Evolutionary conservation across 2,329 filamentous ascomycete genomes (phyloP), one percentile per base, ranked within the genome.

Genomic region (Cordyceps farinosa): DNA sequence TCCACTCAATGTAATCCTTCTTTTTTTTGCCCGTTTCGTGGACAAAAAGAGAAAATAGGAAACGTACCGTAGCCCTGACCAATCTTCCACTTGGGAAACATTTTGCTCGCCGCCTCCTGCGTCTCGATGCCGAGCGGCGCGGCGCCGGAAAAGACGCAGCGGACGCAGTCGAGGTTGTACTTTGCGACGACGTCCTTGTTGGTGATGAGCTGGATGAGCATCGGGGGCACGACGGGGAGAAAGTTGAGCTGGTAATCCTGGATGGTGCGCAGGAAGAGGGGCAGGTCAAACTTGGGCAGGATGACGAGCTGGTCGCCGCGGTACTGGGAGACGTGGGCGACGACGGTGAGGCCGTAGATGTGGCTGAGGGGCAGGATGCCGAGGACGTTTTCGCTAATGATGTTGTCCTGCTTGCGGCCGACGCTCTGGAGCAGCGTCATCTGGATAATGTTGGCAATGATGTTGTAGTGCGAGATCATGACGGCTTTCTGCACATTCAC

Each of bases 321-420:
- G 71, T 87, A 94, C 2, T 86, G 78, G 32, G 82, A 82, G 1
- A 80, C 76, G 72, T 91, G 87, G 48, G 85, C 86, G 64, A 92
- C 85, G 17, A 92, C 85, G 5, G 92, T 85, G 42, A 95, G 78
- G 4, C 86, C 86, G 73, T 94, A 96, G 66, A 95, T 95, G 70
- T 96, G 91, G 67, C 89, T 92, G 70, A 92, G 86, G 0, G 90
- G 90, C 0, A 94, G 78, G n/a, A 94, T 79, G 5, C 90, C 90
- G 0, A 93, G 81, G 2, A 74, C 77, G 27, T 83, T 74, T 64
- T 82, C 76, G 0, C 75, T 80, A 4, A 72, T 72, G 48, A 82
- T 65, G 13, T 71, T 72, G 5, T 72, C 68, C 38, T 71, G 68
- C 66, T 75, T 72, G 65, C 79, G 73, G n/a, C 73, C 62, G 60